phyloP scores from a whole-genome alignment of 164 flowering plant species.

The Stephania cephalantha region DNA sequence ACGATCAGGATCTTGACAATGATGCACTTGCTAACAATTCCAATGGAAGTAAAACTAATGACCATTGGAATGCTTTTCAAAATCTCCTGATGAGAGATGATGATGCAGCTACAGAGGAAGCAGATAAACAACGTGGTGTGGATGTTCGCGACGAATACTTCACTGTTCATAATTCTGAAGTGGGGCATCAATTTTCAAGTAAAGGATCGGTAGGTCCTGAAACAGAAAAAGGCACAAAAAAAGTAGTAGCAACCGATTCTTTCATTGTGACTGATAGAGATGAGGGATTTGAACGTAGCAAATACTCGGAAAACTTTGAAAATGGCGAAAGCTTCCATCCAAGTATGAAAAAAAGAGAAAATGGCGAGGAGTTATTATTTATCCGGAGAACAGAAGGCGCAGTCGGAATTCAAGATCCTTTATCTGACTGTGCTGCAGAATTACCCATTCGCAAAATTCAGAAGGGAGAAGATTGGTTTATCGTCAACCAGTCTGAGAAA shows the following conservation, averaged over 20 bases:
- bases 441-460: constrained; percentile 34
- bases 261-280: constrained; percentile 37
- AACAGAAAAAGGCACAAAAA: constrained; percentile 28
- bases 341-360: constrained; percentile 28
- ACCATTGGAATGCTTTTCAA: constrained; percentile 73
- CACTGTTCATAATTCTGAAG: constrained; percentile 18
- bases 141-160: constrained; percentile 32
- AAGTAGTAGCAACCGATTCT: constrained; percentile 41
- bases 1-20: constrained; percentile 21
- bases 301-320: constrained; percentile 28
- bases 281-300: constrained; percentile 23
- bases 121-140: constrained; percentile 15
- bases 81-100: constrained; percentile 58
- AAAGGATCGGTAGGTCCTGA: too few relatives aligned
- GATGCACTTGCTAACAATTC: constrained; percentile 10
- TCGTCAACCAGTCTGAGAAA: constrained; percentile 31
- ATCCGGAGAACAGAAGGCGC: constrained; percentile 29
- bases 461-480: constrained; percentile 58
- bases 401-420: constrained; percentile 9
- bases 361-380: constrained; percentile 47
- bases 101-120: constrained; percentile 24
- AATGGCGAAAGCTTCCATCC: constrained; percentile 25
- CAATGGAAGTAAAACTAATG: constrained; percentile 34
- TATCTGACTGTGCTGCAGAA: constrained; percentile 30
- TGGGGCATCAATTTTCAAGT: constrained; percentile 16